Conservation (phyloP, 306 rosid genomes). For the Delonix regia region DNA sequence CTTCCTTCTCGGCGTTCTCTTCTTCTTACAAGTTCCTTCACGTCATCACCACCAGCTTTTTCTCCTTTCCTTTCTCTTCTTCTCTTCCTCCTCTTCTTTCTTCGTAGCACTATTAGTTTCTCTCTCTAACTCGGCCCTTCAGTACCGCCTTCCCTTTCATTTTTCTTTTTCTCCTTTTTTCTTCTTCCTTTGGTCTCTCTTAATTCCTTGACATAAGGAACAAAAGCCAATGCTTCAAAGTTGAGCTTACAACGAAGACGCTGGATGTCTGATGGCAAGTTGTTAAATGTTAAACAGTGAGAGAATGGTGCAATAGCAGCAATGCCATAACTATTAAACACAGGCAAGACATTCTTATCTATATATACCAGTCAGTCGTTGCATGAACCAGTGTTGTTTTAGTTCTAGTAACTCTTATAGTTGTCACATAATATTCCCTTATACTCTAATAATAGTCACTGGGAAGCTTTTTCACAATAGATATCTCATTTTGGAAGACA, state of each 20-base stretch:
- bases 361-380: slow-evolving; percentile 83
- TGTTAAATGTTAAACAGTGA: slow-evolving; percentile 93
- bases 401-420: slow-evolving; percentile 81
- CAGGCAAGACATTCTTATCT: slow-evolving; percentile 84
- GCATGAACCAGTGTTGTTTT: slow-evolving; percentile 96
- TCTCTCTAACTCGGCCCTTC: too few species aligned
- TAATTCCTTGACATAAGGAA: slow-evolving; percentile 72
- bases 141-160: too few species aligned
- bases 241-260: slow-evolving; percentile 91
- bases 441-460: slow-evolving; percentile 82
- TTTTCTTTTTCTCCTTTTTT: too few species aligned
- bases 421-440: slow-evolving; percentile 86
- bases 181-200: slow-evolving; percentile 72
- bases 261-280: slow-evolving; percentile 83
- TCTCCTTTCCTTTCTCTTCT: too few species aligned
- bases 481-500: slow-evolving; percentile 68
- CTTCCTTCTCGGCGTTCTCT: too few species aligned
- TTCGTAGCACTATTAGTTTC: too few species aligned
- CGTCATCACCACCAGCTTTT: too few species aligned
- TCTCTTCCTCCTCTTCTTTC: too few species aligned
- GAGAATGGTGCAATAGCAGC: slow-evolving; percentile 97
- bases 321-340: slow-evolving; percentile 81
- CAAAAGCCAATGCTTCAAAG: slow-evolving; percentile 89
- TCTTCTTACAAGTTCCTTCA: too few species aligned
- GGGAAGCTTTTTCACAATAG: slow-evolving; percentile 83